Evolutionary conservation across 208 protist species (phyloP).

Genomic region (Lotmaria passim): DNA sequence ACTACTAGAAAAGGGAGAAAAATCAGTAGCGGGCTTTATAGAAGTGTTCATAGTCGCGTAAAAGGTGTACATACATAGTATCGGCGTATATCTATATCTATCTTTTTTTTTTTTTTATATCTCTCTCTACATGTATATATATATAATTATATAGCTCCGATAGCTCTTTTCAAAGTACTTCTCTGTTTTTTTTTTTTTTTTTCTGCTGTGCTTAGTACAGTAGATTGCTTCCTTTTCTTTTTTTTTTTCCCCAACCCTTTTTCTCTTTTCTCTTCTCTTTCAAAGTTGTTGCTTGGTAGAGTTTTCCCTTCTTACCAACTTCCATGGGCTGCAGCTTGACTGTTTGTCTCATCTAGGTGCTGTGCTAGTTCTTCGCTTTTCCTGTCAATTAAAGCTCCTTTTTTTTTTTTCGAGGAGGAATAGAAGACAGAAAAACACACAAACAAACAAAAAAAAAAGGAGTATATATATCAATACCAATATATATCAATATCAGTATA

Average conservation of each 20-base stretch:
- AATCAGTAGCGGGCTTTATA: no score
- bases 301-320: background rate
- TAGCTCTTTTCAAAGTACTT: no score
- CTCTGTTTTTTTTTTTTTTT: background rate
- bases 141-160: background rate
- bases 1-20: no score
- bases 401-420: slow-evolving; percentile 33
- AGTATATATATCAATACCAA: background rate
- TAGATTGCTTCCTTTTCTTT: background rate
- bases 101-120: background rate
- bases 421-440: no score
- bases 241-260: background rate
- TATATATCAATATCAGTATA: no score
- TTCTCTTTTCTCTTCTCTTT: background rate
- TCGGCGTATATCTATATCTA: no score
- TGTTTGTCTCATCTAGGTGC: background rate
- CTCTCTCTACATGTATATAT: background rate
- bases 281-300: background rate
- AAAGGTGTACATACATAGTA: background rate
- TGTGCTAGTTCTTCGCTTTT: no score
- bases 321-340: no score
- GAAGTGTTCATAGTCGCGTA: background rate
- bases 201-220: slow-evolving; percentile 4
- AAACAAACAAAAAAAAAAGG: slow-evolving; percentile 1
- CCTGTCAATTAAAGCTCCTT: background rate